Base-by-base conservation (phyloP, 495 filamentous ascomycete genomes). In the Margaritispora aquatica region DNA sequence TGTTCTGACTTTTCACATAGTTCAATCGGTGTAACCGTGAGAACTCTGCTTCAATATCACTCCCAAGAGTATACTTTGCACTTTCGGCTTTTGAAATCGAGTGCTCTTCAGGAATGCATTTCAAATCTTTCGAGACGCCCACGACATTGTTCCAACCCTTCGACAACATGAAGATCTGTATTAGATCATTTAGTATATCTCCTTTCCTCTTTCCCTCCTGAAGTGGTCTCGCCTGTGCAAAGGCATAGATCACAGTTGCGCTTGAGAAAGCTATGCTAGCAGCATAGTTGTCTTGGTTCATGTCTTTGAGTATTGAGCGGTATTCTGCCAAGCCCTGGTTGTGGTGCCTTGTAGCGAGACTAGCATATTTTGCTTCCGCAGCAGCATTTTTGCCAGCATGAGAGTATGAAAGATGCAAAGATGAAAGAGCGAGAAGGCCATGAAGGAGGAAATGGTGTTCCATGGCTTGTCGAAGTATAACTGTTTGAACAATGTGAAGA, bases 251-350 rank as follows among this genome's bases (percentile, higher is more conserved):
- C 8, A 54, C 23, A 13, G 57, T 59, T 5, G 54, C 8, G 26
- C 57, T 59, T 29, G 57, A 59, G 26, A 59, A 59, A 2, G 57
- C 57, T 19, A 59, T 59, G 38, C 49, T 59, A 23, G 57, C 49
- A 1, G 57, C 11, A 17, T 44, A 59, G 22, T 59, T 59, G 10
- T 13, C 29, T 19, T 26, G 29, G 31, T 46, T 54, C 9, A 59
- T 59, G 27, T 54, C 34, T n/a, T 1, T 11, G 3, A 59, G 57
- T 19, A 59, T 24, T 15, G 27, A 23, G 20, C 49, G 57, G 26
- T 44, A 59, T 9, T 53, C 26, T 26, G 57, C n/a, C 15, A 59
- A 29, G 1, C 57, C 57, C 26, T 29, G 24, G 2, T 29, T 59
- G 26, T 59, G 57, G 22, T 59, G 57, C 17, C 49, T 29, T 7